phyloP scores from a whole-genome alignment of 2,329 filamentous ascomycete species.

The Aspergillus sp. region DNA sequence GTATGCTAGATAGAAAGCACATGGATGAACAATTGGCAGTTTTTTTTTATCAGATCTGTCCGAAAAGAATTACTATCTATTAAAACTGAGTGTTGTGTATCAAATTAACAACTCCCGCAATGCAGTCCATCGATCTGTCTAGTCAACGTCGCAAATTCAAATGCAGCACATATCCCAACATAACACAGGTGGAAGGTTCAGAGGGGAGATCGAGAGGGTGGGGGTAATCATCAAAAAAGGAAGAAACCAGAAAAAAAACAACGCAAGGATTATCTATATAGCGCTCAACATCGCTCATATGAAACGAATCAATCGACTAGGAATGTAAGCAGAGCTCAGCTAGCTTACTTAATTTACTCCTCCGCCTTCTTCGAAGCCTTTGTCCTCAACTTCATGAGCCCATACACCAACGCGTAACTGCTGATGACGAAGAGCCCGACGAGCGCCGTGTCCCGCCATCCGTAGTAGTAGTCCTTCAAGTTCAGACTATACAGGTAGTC shows the following conservation, averaged over 20 bases:
- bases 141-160: neutral
- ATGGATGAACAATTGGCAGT: neutral
- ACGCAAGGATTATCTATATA: neutral
- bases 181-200: neutral
- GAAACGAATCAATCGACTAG: neutral
- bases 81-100: neutral
- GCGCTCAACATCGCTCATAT: neutral
- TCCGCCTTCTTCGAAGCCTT: constrained; percentile 37
- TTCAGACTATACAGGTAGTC: constrained; percentile 63
- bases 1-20: constrained; percentile 1
- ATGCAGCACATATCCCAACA: neutral
- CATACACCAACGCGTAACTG: constrained; percentile 52
- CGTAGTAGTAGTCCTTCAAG: constrained; percentile 60
- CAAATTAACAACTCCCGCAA: neutral
- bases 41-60: neutral
- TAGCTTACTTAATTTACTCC: constrained; percentile 8
- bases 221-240: neutral
- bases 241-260: neutral
- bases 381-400: constrained; percentile 37
- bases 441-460: constrained; percentile 65
- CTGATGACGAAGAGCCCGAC: constrained; percentile 56
- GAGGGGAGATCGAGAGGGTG: neutral
- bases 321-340: neutral
- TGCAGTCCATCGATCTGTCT: neutral
- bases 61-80: neutral